These are phyloP conservation scores for Porogramme epimiltina DNA, from an alignment of 1,284 basidiomycete genomes.

Conservation along the genomic window DNA sequence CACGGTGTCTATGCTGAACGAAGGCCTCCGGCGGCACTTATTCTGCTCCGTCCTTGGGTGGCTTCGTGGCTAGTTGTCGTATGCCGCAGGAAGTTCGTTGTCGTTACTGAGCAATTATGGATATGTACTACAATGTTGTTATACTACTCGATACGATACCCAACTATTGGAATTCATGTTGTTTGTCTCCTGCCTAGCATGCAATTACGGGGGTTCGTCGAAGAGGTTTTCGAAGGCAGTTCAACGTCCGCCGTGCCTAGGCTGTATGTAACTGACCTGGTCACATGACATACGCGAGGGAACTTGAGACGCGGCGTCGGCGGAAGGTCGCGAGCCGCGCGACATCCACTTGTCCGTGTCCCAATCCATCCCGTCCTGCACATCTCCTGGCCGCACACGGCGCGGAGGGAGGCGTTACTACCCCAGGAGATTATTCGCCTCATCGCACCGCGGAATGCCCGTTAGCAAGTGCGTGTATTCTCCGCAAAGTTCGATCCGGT, in stretches of 20 bases:
- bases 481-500: background rate
- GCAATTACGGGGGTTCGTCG: too few species aligned
- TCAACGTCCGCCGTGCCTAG: too few species aligned
- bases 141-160: too few species aligned
- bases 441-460: slow-evolving; percentile 21
- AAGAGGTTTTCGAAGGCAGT: too few species aligned
- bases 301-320: background rate
- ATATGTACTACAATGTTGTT: too few species aligned
- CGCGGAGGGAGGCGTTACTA: too few species aligned
- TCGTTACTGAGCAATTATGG: too few species aligned
- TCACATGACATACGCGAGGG: slow-evolving; percentile 15
- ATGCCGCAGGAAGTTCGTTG: too few species aligned
- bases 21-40: background rate
- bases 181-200: too few species aligned
- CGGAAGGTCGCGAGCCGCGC: too few species aligned
- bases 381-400: background rate
- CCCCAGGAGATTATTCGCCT: background rate
- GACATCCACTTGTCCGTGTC: slow-evolving; percentile 17
- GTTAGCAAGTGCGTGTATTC: slow-evolving; percentile 27
- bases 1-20: background rate
- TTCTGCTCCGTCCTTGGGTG: background rate
- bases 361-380: slow-evolving; percentile 23
- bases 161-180: too few species aligned
- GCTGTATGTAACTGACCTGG: background rate
- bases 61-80: too few species aligned